These are phyloP conservation scores for Nakazawaea laoshanensis DNA, from an alignment of 805 yeast genomes.

Conservation along the genomic window DNA sequence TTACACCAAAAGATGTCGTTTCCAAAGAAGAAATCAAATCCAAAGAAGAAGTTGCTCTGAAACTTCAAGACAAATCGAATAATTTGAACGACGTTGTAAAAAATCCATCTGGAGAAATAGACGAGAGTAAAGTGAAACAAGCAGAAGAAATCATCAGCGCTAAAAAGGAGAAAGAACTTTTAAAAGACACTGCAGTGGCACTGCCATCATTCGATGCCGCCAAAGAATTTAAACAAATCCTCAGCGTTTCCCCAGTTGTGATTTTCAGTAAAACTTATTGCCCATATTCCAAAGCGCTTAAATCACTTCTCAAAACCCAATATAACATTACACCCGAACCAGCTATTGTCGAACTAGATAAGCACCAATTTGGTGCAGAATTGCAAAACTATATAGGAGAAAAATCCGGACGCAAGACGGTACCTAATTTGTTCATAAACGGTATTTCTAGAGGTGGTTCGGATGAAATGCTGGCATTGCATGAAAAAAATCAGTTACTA, in stretches of 20 bases:
- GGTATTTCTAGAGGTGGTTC: constrained; percentile 80
- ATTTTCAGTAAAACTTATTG: constrained; percentile 57
- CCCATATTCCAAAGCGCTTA: constrained; percentile 71
- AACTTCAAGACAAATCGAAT: constrained; percentile 7
- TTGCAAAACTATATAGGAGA: constrained; percentile 66
- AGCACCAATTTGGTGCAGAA: constrained; percentile 64
- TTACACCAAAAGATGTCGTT: constrained; percentile 6
- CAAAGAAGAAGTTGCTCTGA: constrained; percentile 7
- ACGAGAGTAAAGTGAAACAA: constrained; percentile 30
- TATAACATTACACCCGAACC: constrained; percentile 71
- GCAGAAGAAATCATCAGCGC: constrained; percentile 22
- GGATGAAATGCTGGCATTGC: constrained; percentile 67
- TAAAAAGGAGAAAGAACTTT: constrained; percentile 11
- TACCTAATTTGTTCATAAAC: constrained; percentile 79
- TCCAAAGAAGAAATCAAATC: constrained; percentile 13
- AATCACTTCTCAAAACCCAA: constrained; percentile 50
- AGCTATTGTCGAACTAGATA: constrained; percentile 71
- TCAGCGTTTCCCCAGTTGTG: constrained; percentile 56
- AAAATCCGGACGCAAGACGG: constrained; percentile 74
- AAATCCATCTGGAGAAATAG: constrained; percentile 26
- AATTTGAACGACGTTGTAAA: constrained; percentile 19
- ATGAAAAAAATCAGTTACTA: constrained; percentile 46
- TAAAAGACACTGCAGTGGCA: constrained; percentile 3
- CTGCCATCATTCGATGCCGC: constrained; percentile 34
- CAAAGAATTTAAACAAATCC: constrained; percentile 45